Evolutionary conservation across 192 early-diverging fungal genomes (phyloP).

Genomic region (Gamsiella multidivaricata): DNA sequence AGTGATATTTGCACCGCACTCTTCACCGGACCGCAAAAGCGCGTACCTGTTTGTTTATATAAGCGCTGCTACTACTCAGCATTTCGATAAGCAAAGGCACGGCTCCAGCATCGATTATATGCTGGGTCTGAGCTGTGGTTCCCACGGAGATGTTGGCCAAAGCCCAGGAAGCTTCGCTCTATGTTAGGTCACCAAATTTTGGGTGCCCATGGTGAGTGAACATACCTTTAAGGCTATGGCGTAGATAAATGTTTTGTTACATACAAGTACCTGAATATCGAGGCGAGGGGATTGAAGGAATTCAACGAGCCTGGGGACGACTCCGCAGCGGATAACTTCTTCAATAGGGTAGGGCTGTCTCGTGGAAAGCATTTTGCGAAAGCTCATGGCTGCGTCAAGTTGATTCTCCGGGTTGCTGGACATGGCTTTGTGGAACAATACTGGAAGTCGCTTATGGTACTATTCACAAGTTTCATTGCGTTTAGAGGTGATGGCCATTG

Average conservation of each 20-base stretch:
- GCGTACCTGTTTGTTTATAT: slow-evolving; percentile 92
- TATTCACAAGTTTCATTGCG: no score
- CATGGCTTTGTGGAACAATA: slow-evolving; percentile 83
- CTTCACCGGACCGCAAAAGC: no score
- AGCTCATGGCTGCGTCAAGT: slow-evolving; percentile 82
- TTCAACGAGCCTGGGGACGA: slow-evolving; percentile 95
- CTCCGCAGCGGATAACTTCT: slow-evolving; percentile 92
- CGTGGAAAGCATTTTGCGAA: slow-evolving; percentile 94
- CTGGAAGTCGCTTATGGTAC: slow-evolving; percentile 83
- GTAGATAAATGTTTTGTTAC: background rate
- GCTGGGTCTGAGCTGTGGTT: slow-evolving; percentile 91
- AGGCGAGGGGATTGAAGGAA: slow-evolving; percentile 87
- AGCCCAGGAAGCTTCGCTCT: slow-evolving; percentile 99
- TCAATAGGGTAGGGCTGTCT: slow-evolving; percentile 97
- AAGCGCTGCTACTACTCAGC: slow-evolving; percentile 79
- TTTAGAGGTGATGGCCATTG: no score
- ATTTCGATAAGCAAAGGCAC: slow-evolving; percentile 93
- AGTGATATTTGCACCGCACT: no score
- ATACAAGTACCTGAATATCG: slow-evolving; percentile 78
- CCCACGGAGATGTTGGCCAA: slow-evolving; percentile 99
- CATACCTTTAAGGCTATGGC: no score
- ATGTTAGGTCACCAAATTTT: no score
- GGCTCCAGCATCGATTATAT: slow-evolving; percentile 91
- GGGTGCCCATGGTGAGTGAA: no score
- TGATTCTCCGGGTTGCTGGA: slow-evolving; percentile 84